These are phyloP conservation scores for Fusarium sp. DNA, from an alignment of 2,329 filamentous ascomycete genomes.

Conservation along the genomic window DNA sequence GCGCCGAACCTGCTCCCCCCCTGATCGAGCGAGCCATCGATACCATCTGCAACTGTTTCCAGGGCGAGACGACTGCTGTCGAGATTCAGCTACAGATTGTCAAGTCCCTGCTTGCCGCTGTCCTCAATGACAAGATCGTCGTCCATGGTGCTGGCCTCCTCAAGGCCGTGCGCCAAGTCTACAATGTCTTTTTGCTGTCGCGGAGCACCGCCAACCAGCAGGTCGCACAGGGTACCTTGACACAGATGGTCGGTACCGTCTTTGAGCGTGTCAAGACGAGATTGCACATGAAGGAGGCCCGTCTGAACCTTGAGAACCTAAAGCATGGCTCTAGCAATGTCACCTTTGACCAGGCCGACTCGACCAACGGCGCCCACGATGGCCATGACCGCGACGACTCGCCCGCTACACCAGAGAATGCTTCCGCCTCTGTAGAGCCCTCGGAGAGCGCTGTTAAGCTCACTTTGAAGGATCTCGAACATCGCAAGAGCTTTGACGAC, in stretches of 20 bases:
- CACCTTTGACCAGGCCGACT: conserved; percentile 61
- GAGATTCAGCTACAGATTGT: conserved; percentile 98
- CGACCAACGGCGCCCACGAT: conserved; percentile 51
- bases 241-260: conserved; percentile 98
- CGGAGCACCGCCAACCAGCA: conserved; percentile 96
- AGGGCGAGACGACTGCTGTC: conserved; percentile 90
- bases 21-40: conserved; percentile 98
- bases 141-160: conserved; percentile 95
- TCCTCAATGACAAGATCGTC: conserved; percentile 98
- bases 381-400: conserved; percentile 53
- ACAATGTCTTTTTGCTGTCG: conserved; percentile 98
- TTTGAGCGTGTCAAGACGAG: conserved; percentile 93
- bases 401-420: conserved; percentile 46
- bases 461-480: conserved; percentile 74
- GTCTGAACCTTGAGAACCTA: conserved; percentile 67
- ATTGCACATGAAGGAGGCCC: conserved; percentile 86
- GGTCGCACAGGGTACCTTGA: conserved; percentile 94
- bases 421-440: conserved; percentile 38
- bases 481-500: conserved; percentile 76
- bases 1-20: conserved; percentile 64
- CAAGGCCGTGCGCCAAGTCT: conserved; percentile 97
- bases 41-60: conserved; percentile 99
- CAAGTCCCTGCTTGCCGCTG: conserved; percentile 93
- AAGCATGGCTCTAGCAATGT: conserved; percentile 65
- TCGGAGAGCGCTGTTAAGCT: conserved; percentile 64